These are phyloP conservation scores for Otatea glauca DNA, from an alignment of 176 grass and related monocot species.

Conservation along the genomic window DNA sequence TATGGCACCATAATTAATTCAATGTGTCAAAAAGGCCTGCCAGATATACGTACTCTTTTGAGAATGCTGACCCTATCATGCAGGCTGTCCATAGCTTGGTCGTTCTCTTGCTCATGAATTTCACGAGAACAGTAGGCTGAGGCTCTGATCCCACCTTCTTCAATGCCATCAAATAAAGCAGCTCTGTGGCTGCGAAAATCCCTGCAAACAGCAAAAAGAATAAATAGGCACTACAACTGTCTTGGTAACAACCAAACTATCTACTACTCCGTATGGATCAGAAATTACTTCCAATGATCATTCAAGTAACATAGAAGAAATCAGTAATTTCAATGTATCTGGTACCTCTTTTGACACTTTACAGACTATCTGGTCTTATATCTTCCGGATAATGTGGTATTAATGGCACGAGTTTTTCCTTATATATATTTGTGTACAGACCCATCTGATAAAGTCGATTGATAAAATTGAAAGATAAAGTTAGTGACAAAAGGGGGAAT, in stretches of 20 bases:
- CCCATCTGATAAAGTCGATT: not conserved
- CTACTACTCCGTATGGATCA: not conserved
- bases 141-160: conserved; percentile 63
- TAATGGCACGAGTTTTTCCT: not conserved
- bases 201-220: conserved; percentile 36
- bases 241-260: not conserved
- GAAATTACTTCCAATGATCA: conserved; percentile 14
- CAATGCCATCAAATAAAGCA: conserved; percentile 83
- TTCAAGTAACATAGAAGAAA: conserved; percentile 10
- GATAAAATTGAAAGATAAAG: not conserved
- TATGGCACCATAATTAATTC: conserved; percentile 12
- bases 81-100: conserved; percentile 65
- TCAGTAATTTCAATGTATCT: not conserved
- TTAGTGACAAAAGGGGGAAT: not conserved
- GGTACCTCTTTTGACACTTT: not conserved
- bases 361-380: not conserved
- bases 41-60: conserved; percentile 66
- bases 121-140: conserved; percentile 77
- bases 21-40: not conserved
- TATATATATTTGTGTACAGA: not conserved
- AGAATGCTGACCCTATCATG: conserved; percentile 82
- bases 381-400: not conserved
- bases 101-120: conserved; percentile 83
- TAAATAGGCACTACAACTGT: not conserved
- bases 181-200: conserved; percentile 57